phyloP scores from a whole-genome alignment of 257 asterid genomes.

The Craterostigma plantagineum region DNA sequence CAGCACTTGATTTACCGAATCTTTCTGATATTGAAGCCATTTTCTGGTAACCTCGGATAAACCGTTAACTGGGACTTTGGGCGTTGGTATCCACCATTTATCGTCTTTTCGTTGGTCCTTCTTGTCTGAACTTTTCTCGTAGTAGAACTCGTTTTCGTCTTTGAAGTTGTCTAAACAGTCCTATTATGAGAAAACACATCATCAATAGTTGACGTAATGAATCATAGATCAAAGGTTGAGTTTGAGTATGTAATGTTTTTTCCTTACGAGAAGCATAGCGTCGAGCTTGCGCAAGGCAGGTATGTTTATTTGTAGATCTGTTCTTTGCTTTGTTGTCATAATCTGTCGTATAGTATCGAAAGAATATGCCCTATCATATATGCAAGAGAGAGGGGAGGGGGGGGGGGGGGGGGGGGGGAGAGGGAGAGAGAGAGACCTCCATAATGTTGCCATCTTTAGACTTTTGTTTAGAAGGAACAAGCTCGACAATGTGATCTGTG shows the following conservation, averaged over 20 bases:
- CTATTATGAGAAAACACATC: constrained; percentile 13
- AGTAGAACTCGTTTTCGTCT: constrained; percentile 28
- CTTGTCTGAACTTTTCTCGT: constrained; percentile 15
- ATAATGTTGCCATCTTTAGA: constrained; percentile 52
- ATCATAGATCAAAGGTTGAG: background rate
- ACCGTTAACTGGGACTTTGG: constrained; percentile 57
- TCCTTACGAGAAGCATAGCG: constrained; percentile 66
- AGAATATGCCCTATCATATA: too few relatives aligned
- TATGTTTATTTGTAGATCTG: constrained; percentile 64
- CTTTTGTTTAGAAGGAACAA: constrained; percentile 64
- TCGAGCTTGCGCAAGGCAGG: constrained; percentile 74
- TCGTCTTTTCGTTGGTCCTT: constrained; percentile 25
- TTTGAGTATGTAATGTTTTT: background rate
- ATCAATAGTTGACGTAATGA: background rate
- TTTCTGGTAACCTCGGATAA: constrained; percentile 42
- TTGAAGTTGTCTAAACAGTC: constrained; percentile 69
- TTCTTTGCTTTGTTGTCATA: constrained; percentile 56
- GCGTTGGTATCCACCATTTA: constrained; percentile 91
- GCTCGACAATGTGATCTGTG: constrained; percentile 82
- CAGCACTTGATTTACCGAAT: constrained; percentile 60
- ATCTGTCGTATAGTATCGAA: constrained; percentile 18
- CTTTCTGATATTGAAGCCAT: constrained; percentile 70
- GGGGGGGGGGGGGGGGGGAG: constrained; percentile 5
- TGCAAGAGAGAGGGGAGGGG: constrained; percentile 1
- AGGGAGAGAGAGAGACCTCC: constrained; percentile 37